Evolutionary conservation across 2,329 filamentous ascomycete genomes (phyloP), one percentile per base, ranked within the genome.

Genomic region (Monosporascus sp.): DNA sequence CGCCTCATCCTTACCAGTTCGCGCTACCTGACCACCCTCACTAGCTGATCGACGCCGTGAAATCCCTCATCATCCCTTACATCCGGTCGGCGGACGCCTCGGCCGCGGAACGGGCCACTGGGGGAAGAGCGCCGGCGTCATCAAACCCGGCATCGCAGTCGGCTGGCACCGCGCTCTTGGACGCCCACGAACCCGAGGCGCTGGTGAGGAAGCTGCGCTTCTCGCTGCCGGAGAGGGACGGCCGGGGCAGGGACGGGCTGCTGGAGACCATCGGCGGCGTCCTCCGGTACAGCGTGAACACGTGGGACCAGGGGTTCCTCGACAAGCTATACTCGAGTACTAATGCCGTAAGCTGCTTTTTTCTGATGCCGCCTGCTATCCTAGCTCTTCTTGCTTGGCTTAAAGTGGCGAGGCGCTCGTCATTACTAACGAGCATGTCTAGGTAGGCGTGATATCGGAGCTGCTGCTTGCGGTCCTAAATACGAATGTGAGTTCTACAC

Each of bases 251-350:
- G 61, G 81, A 88, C 44, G 93, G 92, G 0, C 74, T 97, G 35
- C 74, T 96, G 27, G 78, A 83, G 36, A 82, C 83, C 3, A 79
- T 96, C 46, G 75, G 84, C 60, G 81, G 85, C 55, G 78, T 97
- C 20, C 77, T 97, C 43, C 79, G 82, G 58, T 91, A 95, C 71
- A 94, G 88, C 65, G 93, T 97, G 66, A 99, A 99, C 73, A 97
- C 93, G n/a, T 97, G 92, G 89, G 89, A 96, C 65, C 92, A 96
- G 71, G 93, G 93, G 11, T 99, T 97, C 72, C 74, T 97, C 65
- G 92, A 97, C 73, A 97, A 99, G 74, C 77, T 97, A 18, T 97
- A 97, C 70, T 84, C 88, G n/a, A 87, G 87, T 59, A 95, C 90
- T 39, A 94, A 94, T 66, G 87, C 93, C 43, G 86, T 87, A 66